Base-by-base conservation (phyloP, 73 alveolate species). In the Tetrahymena thermophila region DNA sequence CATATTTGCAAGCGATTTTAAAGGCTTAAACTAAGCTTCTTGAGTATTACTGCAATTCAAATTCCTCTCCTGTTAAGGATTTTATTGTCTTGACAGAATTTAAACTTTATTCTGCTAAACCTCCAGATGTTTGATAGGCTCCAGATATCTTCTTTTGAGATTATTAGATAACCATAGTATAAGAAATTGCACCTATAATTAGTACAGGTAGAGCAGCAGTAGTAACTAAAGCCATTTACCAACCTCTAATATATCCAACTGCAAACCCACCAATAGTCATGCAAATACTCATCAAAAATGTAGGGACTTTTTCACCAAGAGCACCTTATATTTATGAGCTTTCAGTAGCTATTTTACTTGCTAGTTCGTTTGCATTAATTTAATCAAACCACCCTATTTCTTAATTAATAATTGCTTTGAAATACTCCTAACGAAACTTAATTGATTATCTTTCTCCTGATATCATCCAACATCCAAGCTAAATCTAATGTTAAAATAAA, bases 371-470 rank as follows among this genome's bases (percentile, higher is more conserved):
- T 55, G 98, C 96, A 94, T 98, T 97, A 21, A 44, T 93, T 55
- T 85, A 25, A 42, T 98, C 99, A 93, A 94, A 97, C 98, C 98
- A 98, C 50, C 93, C 97, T 38, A 97, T 94, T n/a, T 98, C 98
- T 94, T 98, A 94, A 44, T 35, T 83, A 55, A 98, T 94, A 35
- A 97, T 85, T 21, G 98, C 84, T 21, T 93, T 58, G 35, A 98
- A 93, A 58, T 98, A 98, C 1, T 56, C 56, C 35, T 93, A 35
- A 85, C 98, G 97, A 43, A 94, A 55, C 83, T 84, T 95, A 57
- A 56, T 95, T 17, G 96, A 96, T 42, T 96, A 93, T 35, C 95
- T 85, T 40, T 94, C 96, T 40, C 95, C 94, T 10, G 95, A 85
- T 15, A 95, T 95, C 34, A 94, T 71, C 58, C 93, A 95, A 58